phyloP scores from a whole-genome alignment of 768 basidiomycete genomes.

The Auriculariales sp. region DNA sequence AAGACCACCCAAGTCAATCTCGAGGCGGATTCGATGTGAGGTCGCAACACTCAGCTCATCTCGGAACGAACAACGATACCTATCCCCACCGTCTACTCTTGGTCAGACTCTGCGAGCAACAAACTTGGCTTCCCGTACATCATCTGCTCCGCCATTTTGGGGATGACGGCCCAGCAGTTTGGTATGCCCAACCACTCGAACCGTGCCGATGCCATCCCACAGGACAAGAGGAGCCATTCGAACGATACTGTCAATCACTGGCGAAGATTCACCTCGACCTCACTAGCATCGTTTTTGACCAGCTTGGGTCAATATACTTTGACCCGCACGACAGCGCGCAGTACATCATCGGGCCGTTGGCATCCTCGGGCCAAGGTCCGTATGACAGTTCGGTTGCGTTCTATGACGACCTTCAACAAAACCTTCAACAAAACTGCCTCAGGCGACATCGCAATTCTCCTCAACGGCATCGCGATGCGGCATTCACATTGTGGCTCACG shows the following conservation, averaged over 20 bases:
- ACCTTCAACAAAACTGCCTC: neutral
- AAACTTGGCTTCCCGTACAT: neutral
- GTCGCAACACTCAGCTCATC: slow-evolving; percentile 15
- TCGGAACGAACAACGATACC: slow-evolving; percentile 9
- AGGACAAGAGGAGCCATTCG: neutral
- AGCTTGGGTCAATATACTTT: neutral
- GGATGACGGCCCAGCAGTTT: neutral
- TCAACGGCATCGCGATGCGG: neutral
- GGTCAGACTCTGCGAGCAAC: neutral
- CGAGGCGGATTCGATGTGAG: slow-evolving; percentile 2
- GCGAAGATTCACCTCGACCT: neutral
- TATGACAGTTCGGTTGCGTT: neutral
- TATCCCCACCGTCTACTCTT: slow-evolving; percentile 13
- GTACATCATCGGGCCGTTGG: neutral
- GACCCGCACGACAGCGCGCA: neutral
- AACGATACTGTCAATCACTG: neutral
- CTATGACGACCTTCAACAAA: neutral
- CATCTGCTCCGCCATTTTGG: neutral
- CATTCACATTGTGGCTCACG: neutral
- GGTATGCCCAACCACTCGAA: neutral
- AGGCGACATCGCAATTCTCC: neutral
- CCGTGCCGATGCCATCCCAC: neutral
- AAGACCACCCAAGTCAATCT: neutral
- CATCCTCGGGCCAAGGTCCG: neutral
- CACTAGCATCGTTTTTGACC: neutral